Conservation (phyloP, 768 basidiomycete species). For the Mycena capillaripes region DNA sequence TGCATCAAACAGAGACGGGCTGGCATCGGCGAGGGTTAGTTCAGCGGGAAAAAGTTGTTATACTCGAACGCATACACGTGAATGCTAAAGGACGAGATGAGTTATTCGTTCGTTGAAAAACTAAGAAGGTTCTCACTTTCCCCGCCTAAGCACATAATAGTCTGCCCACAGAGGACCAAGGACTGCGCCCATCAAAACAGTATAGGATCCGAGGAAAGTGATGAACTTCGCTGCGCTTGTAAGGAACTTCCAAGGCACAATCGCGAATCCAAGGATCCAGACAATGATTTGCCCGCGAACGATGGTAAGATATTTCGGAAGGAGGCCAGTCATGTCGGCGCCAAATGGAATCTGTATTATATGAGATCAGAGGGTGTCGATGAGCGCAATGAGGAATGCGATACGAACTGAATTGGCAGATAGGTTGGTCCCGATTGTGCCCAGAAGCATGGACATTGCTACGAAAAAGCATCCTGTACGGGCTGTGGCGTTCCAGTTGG, state of each 20-base stretch:
- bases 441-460: slow-evolving; percentile 35
- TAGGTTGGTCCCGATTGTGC: slow-evolving; percentile 36
- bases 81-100: slow-evolving; percentile 6
- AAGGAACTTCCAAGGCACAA: slow-evolving; percentile 42
- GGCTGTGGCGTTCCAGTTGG: slow-evolving; percentile 37
- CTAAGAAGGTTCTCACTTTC: slow-evolving; percentile 20
- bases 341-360: slow-evolving; percentile 35
- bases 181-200: slow-evolving; percentile 31
- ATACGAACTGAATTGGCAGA: slow-evolving; percentile 35
- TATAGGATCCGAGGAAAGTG: slow-evolving; percentile 36
- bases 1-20: slow-evolving; percentile 32
- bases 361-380: not conserved
- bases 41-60: not conserved
- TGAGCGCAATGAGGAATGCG: not conserved
- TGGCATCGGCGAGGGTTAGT: slow-evolving; percentile 2
- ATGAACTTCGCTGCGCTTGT: slow-evolving; percentile 35
- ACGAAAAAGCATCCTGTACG: slow-evolving; percentile 40
- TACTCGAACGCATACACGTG: slow-evolving; percentile 29
- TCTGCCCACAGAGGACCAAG: slow-evolving; percentile 34
- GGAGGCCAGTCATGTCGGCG: slow-evolving; percentile 39
- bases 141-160: slow-evolving; percentile 30
- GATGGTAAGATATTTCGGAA: slow-evolving; percentile 40
- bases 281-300: slow-evolving; percentile 40
- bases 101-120: not conserved
- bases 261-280: slow-evolving; percentile 40